Evolutionary conservation across 768 basidiomycete genomes (phyloP).

Genomic region (Boletus rubropictus): DNA sequence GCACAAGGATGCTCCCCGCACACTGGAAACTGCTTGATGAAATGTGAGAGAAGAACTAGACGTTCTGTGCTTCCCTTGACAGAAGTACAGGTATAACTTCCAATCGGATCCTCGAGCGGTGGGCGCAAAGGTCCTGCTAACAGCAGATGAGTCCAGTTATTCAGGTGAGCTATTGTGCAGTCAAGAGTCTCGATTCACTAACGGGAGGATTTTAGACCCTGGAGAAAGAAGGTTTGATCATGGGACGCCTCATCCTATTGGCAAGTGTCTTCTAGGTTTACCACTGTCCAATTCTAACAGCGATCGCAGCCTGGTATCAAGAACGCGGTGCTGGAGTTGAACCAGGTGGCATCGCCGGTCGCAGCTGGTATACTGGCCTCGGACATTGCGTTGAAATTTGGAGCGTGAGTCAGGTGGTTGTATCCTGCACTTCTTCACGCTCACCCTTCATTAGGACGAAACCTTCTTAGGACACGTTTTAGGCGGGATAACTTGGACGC

Average conservation of each 20-base stretch:
- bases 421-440: not conserved
- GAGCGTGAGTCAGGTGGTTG: conserved; percentile 41
- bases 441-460: conserved; percentile 42
- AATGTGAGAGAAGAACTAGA: conserved; percentile 39
- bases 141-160: conserved; percentile 63
- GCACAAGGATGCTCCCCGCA: conserved; percentile 48
- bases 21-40: conserved; percentile 54
- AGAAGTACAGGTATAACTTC: conserved; percentile 56
- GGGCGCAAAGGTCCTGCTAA: conserved; percentile 58
- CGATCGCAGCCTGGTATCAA: conserved; percentile 71
- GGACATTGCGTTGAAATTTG: conserved; percentile 79
- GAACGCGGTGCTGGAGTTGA: conserved; percentile 64
- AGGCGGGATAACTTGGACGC: conserved; percentile 68
- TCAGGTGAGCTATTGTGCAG: conserved; percentile 36
- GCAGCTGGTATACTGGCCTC: conserved; percentile 80
- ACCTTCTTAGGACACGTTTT: conserved; percentile 68
- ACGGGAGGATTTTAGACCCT: conserved; percentile 16
- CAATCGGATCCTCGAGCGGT: conserved; percentile 60
- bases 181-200: not conserved
- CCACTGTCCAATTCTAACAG: conserved; percentile 1
- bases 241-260: conserved; percentile 74
- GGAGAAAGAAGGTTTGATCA: conserved; percentile 46
- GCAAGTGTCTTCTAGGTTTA: conserved; percentile 31
- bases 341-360: conserved; percentile 46
- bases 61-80: conserved; percentile 6